Evolutionary conservation across 495 filamentous ascomycete species (phyloP).

Genomic region (Staphylotrichum tortipilum): DNA sequence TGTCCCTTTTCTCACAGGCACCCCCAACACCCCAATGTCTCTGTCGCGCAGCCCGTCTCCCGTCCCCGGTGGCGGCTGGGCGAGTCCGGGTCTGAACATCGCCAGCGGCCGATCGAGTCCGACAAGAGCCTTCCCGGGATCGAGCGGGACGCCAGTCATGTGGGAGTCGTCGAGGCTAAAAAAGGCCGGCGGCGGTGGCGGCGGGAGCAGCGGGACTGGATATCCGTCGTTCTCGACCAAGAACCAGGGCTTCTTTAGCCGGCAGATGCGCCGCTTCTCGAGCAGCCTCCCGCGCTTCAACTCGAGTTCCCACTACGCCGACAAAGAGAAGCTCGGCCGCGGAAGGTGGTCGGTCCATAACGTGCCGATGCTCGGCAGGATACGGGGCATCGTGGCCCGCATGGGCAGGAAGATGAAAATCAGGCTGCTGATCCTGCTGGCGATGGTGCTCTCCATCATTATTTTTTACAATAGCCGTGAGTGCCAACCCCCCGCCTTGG

Average conservation of each 20-base stretch:
- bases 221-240: slow-evolving; percentile 81
- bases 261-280: slow-evolving; percentile 67
- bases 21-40: slow-evolving; percentile 56
- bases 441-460: slow-evolving; percentile 54
- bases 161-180: slow-evolving; percentile 82
- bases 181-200: slow-evolving; percentile 51
- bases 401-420: slow-evolving; percentile 46
- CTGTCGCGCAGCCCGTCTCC: slow-evolving; percentile 79
- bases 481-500: slow-evolving; percentile 20
- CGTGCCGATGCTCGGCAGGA: slow-evolving; percentile 32
- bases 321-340: slow-evolving; percentile 68
- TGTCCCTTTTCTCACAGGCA: slow-evolving; percentile 24
- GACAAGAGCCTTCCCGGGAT: slow-evolving; percentile 37
- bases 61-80: slow-evolving; percentile 73
- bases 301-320: slow-evolving; percentile 43
- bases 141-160: slow-evolving; percentile 52
- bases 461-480: slow-evolving; percentile 62
- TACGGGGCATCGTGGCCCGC: slow-evolving; percentile 28
- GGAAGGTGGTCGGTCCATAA: slow-evolving; percentile 29
- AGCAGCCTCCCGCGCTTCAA: slow-evolving; percentile 65
- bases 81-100: slow-evolving; percentile 69
- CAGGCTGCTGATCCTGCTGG: slow-evolving; percentile 48
- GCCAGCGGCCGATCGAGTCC: slow-evolving; percentile 64
- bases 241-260: slow-evolving; percentile 67
- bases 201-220: no score